A percentile compares a stretch with the other conserved stretches of the same genome.
phyloP scores from a whole-genome alignment of 208 protist genomes.

The Acanthamoeba quina region DNA sequence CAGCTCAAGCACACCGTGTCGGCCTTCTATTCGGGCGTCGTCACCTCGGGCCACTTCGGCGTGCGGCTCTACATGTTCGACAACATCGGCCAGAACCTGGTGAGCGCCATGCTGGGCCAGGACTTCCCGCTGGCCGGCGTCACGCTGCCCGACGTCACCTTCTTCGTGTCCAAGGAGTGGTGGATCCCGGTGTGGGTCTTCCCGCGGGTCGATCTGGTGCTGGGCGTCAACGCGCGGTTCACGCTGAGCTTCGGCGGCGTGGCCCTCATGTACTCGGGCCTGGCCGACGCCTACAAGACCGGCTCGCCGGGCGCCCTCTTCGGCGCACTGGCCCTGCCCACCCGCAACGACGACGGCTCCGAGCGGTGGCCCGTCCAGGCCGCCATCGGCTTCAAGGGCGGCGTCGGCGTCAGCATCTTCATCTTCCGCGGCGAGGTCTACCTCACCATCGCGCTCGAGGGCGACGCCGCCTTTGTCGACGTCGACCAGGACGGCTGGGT shows the following conservation, averaged over 20 bases:
- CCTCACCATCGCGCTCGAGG: slow-evolving; percentile 35
- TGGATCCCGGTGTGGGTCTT: slow-evolving; percentile 44
- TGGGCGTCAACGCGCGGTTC: slow-evolving; percentile 41
- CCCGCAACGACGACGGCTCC: slow-evolving; percentile 64
- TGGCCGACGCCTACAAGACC: slow-evolving; percentile 19
- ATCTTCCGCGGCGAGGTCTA: slow-evolving; percentile 54
- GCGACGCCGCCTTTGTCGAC: slow-evolving; percentile 5
- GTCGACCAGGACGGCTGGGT: slow-evolving; percentile 12
- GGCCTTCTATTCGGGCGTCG: neutral
- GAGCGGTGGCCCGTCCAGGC: slow-evolving; percentile 39
- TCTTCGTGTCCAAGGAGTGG: slow-evolving; percentile 13
- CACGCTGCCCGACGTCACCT: slow-evolving; percentile 37
- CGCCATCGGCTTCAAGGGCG: slow-evolving; percentile 23
- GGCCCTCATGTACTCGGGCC: slow-evolving; percentile 48
- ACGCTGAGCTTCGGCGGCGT: slow-evolving; percentile 40
- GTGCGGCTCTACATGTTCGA: slow-evolving; percentile 56
- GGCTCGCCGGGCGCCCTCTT: slow-evolving; percentile 3
- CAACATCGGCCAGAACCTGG: slow-evolving; percentile 15
- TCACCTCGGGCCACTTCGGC: slow-evolving; percentile 24
- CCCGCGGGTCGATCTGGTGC: neutral
- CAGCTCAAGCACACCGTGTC: neutral
- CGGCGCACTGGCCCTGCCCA: slow-evolving; percentile 40
- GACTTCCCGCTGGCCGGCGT: slow-evolving; percentile 68
- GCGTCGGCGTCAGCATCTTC: slow-evolving; percentile 61
- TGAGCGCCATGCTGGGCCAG: neutral